Conservation (phyloP, 306 rosid genomes). For the Sindora glabra region DNA sequence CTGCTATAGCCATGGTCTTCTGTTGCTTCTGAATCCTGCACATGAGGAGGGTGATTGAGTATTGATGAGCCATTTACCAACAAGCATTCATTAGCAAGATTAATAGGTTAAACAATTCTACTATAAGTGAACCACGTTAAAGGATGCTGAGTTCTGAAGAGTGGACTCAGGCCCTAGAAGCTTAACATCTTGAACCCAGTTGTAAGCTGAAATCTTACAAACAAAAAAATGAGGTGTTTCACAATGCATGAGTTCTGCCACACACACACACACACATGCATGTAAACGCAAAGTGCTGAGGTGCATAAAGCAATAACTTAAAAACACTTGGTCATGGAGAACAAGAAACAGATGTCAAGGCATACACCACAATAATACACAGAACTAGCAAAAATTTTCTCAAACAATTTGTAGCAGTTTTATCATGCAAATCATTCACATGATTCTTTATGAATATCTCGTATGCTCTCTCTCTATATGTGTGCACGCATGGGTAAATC, state of each 20-base stretch:
- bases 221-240: not conserved
- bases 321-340: not conserved
- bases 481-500: not conserved
- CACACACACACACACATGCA: not conserved
- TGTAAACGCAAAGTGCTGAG: not conserved
- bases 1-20: conserved; percentile 43
- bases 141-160: not conserved
- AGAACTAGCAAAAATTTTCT: not conserved
- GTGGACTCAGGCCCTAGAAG: not conserved
- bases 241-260: not conserved
- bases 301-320: not conserved
- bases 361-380: not conserved
- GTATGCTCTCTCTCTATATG: too few relatives aligned
- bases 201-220: not conserved
- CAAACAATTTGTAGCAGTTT: not conserved
- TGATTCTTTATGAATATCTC: not conserved
- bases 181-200: not conserved
- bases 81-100: not conserved
- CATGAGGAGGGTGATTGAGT: conserved; percentile 2
- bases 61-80: not conserved
- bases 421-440: not conserved
- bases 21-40: conserved; percentile 54
- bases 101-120: too few relatives aligned
- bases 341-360: not conserved
- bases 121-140: too few relatives aligned